phyloP scores from a whole-genome alignment of 345 rosid species.

The Salix dunnii region DNA sequence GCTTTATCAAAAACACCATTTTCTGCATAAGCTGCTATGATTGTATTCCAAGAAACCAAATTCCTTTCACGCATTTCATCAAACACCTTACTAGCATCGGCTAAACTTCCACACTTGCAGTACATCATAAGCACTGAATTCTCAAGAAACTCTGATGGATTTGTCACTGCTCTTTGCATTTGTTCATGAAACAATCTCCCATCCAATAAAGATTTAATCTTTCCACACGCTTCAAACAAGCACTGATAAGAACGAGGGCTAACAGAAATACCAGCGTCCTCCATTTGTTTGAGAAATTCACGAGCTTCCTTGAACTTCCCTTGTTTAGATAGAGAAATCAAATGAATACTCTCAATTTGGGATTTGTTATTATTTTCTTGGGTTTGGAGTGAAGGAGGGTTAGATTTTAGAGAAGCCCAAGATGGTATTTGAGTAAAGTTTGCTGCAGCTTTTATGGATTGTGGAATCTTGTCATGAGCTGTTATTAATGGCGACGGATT shows the following conservation, averaged over 20 bases:
- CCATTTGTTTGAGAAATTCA: conserved; percentile 50
- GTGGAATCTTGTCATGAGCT: conserved; percentile 19
- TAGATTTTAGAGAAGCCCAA: conserved; percentile 52
- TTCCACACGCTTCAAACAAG: conserved; percentile 50
- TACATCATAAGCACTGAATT: conserved; percentile 47
- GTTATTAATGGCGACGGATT: conserved; percentile 2
- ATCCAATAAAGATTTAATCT: conserved; percentile 35
- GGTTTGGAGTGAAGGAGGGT: conserved; percentile 26
- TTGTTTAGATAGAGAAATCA: conserved; percentile 53
- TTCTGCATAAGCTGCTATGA: conserved; percentile 52
- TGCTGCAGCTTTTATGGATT: conserved; percentile 27
- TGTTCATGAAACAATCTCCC: conserved; percentile 47
- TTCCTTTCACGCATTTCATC: conserved; percentile 58
- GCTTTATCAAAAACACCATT: conserved; percentile 36
- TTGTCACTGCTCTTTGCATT: conserved; percentile 24
- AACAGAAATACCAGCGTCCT: conserved; percentile 46
- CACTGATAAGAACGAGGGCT: conserved; percentile 35
- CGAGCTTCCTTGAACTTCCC: conserved; percentile 62
- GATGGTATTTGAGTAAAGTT: conserved; percentile 50
- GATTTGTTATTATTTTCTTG: conserved; percentile 27
- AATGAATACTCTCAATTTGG: conserved; percentile 52
- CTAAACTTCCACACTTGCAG: conserved; percentile 48
- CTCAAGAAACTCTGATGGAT: conserved; percentile 41
- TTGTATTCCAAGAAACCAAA: conserved; percentile 36
- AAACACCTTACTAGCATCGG: conserved; percentile 53